phyloP scores from a whole-genome alignment of 2,329 filamentous ascomycete species.

The Paracoccidioides brasiliensis region DNA sequence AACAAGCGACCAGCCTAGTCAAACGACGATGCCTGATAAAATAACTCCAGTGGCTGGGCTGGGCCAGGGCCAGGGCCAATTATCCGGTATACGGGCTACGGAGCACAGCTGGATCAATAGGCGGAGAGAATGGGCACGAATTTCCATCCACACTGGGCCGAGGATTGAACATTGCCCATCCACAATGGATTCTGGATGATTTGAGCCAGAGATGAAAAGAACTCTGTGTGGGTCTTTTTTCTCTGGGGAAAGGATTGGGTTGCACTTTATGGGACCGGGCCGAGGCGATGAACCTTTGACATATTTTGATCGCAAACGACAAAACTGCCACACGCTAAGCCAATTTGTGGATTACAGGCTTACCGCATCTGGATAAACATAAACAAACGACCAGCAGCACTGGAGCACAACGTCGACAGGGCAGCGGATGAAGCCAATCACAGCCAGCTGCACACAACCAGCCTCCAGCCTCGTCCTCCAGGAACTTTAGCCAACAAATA shows the following conservation, averaged over 20 bases:
- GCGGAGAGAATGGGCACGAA: background rate
- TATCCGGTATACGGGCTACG: background rate
- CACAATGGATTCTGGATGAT: background rate
- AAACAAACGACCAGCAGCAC: constrained; percentile 8
- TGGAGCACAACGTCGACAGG: background rate
- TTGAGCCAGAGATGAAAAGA: background rate
- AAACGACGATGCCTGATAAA: background rate
- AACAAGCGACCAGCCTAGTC: background rate
- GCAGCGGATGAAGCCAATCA: background rate
- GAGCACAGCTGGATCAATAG: background rate
- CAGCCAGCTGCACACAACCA: constrained; percentile 1
- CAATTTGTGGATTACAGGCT: background rate
- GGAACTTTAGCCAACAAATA: constrained; percentile 15
- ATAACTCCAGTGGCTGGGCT: background rate
- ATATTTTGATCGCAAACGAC: too few relatives aligned
- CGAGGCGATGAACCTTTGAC: background rate
- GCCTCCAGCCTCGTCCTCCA: constrained; percentile 3
- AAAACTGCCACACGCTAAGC: background rate
- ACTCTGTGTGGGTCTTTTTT: background rate
- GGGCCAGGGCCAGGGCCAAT: background rate
- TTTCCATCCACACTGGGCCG: background rate
- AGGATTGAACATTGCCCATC: background rate
- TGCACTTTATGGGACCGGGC: background rate
- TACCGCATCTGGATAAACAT: background rate
- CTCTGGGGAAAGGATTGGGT: background rate